Conservation (phyloP, 2,329 filamentous ascomycete genomes). For the Dothideomycetes sp. region DNA sequence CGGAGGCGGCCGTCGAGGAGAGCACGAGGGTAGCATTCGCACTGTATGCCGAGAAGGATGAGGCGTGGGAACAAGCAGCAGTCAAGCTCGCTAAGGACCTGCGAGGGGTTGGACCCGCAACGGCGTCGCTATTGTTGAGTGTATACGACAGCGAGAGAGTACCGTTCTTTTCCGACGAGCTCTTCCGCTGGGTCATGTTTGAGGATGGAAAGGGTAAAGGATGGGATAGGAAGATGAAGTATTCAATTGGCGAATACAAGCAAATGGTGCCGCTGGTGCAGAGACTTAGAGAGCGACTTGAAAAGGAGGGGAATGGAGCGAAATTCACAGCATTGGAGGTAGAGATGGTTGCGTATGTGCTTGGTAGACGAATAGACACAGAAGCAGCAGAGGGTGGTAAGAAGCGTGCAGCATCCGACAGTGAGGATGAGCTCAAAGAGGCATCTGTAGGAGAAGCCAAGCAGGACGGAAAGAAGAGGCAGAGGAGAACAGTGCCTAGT, state of each 20-base stretch:
- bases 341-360: slow-evolving; percentile 61
- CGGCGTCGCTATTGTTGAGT: slow-evolving; percentile 62
- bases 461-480: not conserved
- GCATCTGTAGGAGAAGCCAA: not conserved
- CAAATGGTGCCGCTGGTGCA: slow-evolving; percentile 34
- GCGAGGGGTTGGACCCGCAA: slow-evolving; percentile 70
- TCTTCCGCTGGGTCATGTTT: slow-evolving; percentile 60
- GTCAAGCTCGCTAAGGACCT: slow-evolving; percentile 44
- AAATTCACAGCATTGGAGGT: slow-evolving; percentile 47
- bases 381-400: not conserved
- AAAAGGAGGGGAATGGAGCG: slow-evolving; percentile 10
- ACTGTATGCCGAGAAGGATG: slow-evolving; percentile 25
- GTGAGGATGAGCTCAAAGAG: slow-evolving; percentile 1
- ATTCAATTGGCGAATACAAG: slow-evolving; percentile 58
- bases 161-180: slow-evolving; percentile 73
- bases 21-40: slow-evolving; percentile 44
- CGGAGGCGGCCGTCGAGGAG: slow-evolving; percentile 31
- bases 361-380: slow-evolving; percentile 36
- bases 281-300: slow-evolving; percentile 33
- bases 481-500: too few species aligned
- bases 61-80: slow-evolving; percentile 3
- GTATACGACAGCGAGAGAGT: slow-evolving; percentile 48
- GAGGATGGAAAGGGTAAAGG: slow-evolving; percentile 23
- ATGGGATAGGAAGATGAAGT: slow-evolving; percentile 50
- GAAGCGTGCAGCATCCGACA: not conserved